Base-by-base conservation (phyloP, 1,139 yeast genomes). In the Candida sojae region DNA sequence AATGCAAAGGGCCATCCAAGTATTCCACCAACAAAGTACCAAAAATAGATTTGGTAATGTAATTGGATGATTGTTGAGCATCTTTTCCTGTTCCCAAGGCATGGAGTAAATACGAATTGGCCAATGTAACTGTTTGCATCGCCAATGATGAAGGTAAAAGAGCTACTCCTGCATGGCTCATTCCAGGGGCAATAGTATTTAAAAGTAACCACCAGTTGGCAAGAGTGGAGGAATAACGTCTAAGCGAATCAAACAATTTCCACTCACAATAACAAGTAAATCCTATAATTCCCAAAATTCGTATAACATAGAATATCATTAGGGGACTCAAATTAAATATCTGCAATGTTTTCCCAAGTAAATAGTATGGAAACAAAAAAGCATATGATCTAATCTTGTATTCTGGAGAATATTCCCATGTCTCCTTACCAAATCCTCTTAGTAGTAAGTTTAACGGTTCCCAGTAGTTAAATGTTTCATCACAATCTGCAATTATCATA, bases 331-430 rank as follows among this genome's bases (percentile, higher is more conserved):
- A 30, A 5, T 39, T 43, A 9, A 49, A 32, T 3, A 38, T 32
- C 28, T 45, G 45, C 2, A 43, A 36, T 8, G 48, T 8, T 36
- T 48, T 53, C 0, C 53, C 54, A 17, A 75, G 48, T 3, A 77
- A 12, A 17, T 72, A 67, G 54, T 77, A 80, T 0, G 89, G 91
- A 3, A 83, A 46, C 38, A 87, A 62, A 58, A 87, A 91, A 0
- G 88, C 79, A 82, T 96, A 92, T 6, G 96, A 88, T 54, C 98
- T 71, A 46, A 92, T 90, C 17, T 96, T 91, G 61, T 81, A 90
- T 48, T 79, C 88, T 0, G 98, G 97, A 0, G 97, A 89, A 64
- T 92, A 92, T 61, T 92, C 98, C 98, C 97, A 92, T 0, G 98
- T 92, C 65, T 91, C 91, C 57, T 90, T 88, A 2, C 98, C 99